Evolutionary conservation across 208 protist species (phyloP), one percentile per base, ranked within the genome.

Genomic region (Trypanosoma cruzi): DNA sequence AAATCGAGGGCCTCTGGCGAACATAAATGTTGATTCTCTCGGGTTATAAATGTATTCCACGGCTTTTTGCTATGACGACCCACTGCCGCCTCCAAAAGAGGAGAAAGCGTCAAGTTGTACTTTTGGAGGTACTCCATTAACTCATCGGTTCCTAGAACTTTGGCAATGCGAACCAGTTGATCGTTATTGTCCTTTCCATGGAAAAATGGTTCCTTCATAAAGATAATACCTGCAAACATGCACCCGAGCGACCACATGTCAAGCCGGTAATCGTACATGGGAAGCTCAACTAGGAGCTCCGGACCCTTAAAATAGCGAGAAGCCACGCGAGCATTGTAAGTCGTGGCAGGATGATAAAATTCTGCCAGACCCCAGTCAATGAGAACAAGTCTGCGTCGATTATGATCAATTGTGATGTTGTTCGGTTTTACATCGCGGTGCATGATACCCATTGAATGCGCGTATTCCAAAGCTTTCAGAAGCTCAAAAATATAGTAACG

Each of bases 221-320:
- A 99, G 65, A 99, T 99, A 77, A 99, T 99, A n/a, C 96, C 98
- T 7, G 98, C 99, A 58, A 99, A 96, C 97, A 99, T 99, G 80
- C 98, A 99, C 44, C 99, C 99, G 42, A 99, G 76, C 46, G 89
- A 98, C 99, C 99, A 99, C 86, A 99, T 98, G 83, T 99, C 99
- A 18, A 99, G 86, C n/a, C 96, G 97, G 73, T 99, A 99, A 81
- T 99, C 98, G 81, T 99, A 99, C 73, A 98, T 95, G 62, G 97
- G 88, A 42, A 99, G 80, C 74, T 99, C 98, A 7, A 99, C 94
- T 2, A 99, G 86, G 65, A 99, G 84, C 84, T 99, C 99, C 4
- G 98, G 98, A 7, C 97, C 98, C 77, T 99, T 99, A 71, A 99
- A 99, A 88, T 99, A 99, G 22, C 99, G 87, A 29, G 98, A 99